Evolutionary conservation across 2,329 filamentous ascomycete genomes (phyloP), one percentile per base, ranked within the genome.

Genomic region (Seiridium unicorne): DNA sequence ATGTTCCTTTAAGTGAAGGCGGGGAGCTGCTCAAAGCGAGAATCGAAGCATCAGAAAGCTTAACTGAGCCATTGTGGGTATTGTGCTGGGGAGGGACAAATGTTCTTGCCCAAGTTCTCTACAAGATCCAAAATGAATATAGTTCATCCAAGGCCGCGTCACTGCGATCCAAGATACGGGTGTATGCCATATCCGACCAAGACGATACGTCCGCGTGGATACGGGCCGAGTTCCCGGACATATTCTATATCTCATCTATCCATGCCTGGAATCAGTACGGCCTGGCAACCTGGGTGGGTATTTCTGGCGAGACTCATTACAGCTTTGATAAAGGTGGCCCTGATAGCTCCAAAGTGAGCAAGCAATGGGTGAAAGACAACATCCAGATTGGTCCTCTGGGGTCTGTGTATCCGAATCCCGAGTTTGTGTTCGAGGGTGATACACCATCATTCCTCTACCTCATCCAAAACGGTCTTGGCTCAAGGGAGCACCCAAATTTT

Each of bases 241-340:
- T 83, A 3, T 77, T 79, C 64, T 83, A 81, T 63, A 81, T 83
- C 54, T 72, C 71, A 3, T 79, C 76, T 0, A 65, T 81, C 3
- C 81, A 83, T 62, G 79, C 76, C n/a, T 83, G 76, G 74, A 79
- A 79, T 60, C 47, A 81, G 51, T 88, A 87, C 62, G 76, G 75
- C 2, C 65, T 79, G 57, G 84, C 84, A 0, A 72, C 83, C 0
- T 87, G 84, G 84, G 77, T 74, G 1, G 84, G 84, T 1, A 87
- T 87, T 40, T 70, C 70, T 5, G 51, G 51, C 11, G 51, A 55
- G 26, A 18, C 18, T 7, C 44, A 18, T 38, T 18, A 38, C 3
- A 35, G 44, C 51, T 76, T 77, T 44, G 56, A 58, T 49, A 9
- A 51, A 34, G 56, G 56, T 18, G 47, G 44, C 8, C 44, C 56